Evolutionary conservation across 2,329 filamentous ascomycete species (phyloP).

Genomic region (Penicillium concentricum): DNA sequence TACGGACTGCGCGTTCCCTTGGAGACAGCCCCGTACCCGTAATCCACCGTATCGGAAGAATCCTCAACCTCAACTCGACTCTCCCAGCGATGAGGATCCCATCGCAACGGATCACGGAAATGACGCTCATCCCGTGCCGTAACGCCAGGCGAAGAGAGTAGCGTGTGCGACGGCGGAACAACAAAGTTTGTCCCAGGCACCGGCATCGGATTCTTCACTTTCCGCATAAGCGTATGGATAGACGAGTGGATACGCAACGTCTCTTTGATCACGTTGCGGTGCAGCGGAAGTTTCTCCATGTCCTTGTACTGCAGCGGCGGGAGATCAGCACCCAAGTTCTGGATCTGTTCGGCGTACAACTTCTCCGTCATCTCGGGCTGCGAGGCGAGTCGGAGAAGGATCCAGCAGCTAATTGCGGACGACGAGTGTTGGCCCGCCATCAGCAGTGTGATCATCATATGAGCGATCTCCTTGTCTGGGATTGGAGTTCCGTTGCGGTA

Average conservation of each 20-base stretch:
- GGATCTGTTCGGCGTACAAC: conserved; percentile 65
- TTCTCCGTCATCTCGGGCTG: conserved; percentile 69
- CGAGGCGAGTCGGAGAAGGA: conserved; percentile 69
- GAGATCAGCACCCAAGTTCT: conserved; percentile 54
- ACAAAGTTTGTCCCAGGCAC: conserved; percentile 61
- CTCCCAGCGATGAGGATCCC: conserved; percentile 65
- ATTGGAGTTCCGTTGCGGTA: conserved; percentile 72
- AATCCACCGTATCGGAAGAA: conserved; percentile 59
- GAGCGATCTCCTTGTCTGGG: conserved; percentile 73
- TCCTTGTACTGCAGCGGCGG: conserved; percentile 59
- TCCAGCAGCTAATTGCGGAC: conserved; percentile 74
- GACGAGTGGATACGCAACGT: conserved; percentile 70
- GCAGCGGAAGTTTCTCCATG: conserved; percentile 60
- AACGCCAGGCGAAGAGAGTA: conserved; percentile 81
- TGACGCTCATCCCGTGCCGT: conserved; percentile 55
- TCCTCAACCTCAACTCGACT: conserved; percentile 39
- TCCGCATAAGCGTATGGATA: conserved; percentile 71
- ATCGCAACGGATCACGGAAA: conserved; percentile 59
- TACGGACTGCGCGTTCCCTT: conserved; percentile 64
- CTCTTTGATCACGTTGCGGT: conserved; percentile 66
- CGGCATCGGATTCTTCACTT: conserved; percentile 66
- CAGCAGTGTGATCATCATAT: conserved; percentile 83
- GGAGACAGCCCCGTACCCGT: conserved; percentile 60
- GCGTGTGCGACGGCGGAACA: conserved; percentile 72
- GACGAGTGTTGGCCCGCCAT: conserved; percentile 85